Percentiles rank a stretch among this genome's conserved stretches.
phyloP scores from a whole-genome alignment of 2,329 filamentous ascomycete species.

The Clonostachys chloroleuca region DNA sequence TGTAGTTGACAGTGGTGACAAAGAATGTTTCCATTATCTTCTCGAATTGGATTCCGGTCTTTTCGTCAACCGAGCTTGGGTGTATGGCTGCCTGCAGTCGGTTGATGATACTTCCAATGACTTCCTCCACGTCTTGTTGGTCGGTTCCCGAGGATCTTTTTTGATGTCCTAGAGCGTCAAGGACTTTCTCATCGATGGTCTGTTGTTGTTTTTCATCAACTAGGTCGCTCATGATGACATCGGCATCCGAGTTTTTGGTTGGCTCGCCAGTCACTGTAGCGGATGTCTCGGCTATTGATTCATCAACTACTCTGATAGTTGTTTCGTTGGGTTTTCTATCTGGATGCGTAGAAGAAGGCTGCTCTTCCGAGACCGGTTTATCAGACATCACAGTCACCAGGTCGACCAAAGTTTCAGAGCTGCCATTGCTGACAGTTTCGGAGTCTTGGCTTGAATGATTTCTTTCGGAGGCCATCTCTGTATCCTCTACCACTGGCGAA shows the following conservation, averaged over 20 bases:
- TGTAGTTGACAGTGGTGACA: conserved; percentile 57
- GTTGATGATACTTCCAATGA: conserved; percentile 88
- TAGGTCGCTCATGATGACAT: conserved; percentile 20
- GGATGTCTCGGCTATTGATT: too few relatives aligned
- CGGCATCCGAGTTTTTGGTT: conserved; percentile 3
- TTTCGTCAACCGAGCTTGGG: conserved; percentile 56
- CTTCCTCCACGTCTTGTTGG: conserved; percentile 95
- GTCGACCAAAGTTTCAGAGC: conserved; percentile 46
- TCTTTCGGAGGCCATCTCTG: conserved; percentile 10
- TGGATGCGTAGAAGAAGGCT: background rate
- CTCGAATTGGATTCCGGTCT: conserved; percentile 73
- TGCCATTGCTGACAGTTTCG: conserved; percentile 38
- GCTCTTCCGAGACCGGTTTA: background rate
- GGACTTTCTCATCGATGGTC: conserved; percentile 39
- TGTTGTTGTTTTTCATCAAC: conserved; percentile 8
- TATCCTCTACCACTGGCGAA: background rate
- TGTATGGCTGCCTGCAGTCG: conserved; percentile 86
- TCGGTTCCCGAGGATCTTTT: conserved; percentile 48
- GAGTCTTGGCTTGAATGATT: conserved; percentile 7
- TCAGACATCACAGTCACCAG: background rate
- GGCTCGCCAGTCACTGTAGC: conserved; percentile 5
- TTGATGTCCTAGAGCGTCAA: conserved; percentile 37
- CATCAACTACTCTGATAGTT: too few relatives aligned
- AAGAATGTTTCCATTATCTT: conserved; percentile 69
- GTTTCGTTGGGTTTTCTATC: too few relatives aligned